Conservation (phyloP, 2,329 filamentous ascomycete species). For the Ophiosphaerella korrae region DNA sequence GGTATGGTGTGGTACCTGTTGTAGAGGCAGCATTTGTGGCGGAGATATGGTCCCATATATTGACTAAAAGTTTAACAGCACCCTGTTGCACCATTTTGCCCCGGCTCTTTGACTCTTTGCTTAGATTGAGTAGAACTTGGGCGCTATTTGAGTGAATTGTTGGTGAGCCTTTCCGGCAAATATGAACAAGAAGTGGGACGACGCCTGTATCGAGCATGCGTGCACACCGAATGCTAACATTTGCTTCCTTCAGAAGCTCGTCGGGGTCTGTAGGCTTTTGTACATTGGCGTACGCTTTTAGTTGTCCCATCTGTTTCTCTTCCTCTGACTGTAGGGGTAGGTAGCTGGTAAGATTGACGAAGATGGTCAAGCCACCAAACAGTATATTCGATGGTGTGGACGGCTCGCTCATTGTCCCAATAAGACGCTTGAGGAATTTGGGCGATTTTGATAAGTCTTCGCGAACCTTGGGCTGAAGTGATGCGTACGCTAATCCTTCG, state of each 20-base stretch:
- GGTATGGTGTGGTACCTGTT: slow-evolving; percentile 43
- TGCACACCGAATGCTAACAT: slow-evolving; percentile 76
- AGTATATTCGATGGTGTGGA: slow-evolving; percentile 63
- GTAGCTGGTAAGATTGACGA: slow-evolving; percentile 84
- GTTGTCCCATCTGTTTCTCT: slow-evolving; percentile 86
- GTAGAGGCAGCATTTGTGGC: slow-evolving; percentile 50
- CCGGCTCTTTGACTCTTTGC: slow-evolving; percentile 73
- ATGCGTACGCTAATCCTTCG: slow-evolving; percentile 91
- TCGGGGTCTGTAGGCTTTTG: slow-evolving; percentile 67
- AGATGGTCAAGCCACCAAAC: slow-evolving; percentile 84
- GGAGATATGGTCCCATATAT: slow-evolving; percentile 66
- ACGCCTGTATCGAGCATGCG: slow-evolving; percentile 78
- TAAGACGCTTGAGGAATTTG: slow-evolving; percentile 70
- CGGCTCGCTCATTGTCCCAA: slow-evolving; percentile 60
- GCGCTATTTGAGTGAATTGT: slow-evolving; percentile 74
- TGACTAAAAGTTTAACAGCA: slow-evolving; percentile 82
- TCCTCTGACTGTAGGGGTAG: slow-evolving; percentile 80
- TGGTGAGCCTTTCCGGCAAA: slow-evolving; percentile 73
- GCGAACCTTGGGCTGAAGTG: slow-evolving; percentile 82
- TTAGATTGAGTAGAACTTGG: slow-evolving; percentile 77
- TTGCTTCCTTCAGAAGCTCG: slow-evolving; percentile 74
- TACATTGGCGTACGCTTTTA: slow-evolving; percentile 93
- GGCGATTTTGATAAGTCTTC: slow-evolving; percentile 75
- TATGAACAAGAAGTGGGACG: slow-evolving; percentile 75
- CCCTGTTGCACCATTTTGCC: slow-evolving; percentile 89